Evolutionary conservation across 208 protist genomes (phyloP).

Genomic region (Sergeia podlipaevii): DNA sequence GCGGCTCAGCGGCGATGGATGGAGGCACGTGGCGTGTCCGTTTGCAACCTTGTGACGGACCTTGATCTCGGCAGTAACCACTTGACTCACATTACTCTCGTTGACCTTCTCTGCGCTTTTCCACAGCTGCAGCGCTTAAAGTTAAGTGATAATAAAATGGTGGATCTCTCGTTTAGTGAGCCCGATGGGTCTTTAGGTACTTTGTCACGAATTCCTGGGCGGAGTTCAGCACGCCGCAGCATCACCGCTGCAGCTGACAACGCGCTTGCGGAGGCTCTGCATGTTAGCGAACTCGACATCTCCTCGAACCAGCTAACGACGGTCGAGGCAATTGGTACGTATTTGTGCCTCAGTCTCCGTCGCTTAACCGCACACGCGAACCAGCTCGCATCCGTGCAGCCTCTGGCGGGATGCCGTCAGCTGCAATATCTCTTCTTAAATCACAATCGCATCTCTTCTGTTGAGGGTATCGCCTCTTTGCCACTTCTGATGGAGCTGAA

Average conservation of each 20-base stretch:
- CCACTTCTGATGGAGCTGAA: slow-evolving; percentile 55
- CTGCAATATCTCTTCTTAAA: slow-evolving; percentile 40
- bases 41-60: slow-evolving; percentile 21
- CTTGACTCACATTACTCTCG: slow-evolving; percentile 27
- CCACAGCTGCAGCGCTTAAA: slow-evolving; percentile 29
- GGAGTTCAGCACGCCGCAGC: slow-evolving; percentile 33
- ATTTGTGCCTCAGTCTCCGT: slow-evolving; percentile 27
- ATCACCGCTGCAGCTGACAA: slow-evolving; percentile 52
- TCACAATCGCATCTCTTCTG: slow-evolving; percentile 38
- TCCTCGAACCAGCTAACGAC: slow-evolving; percentile 48
- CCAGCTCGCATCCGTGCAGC: slow-evolving; percentile 29
- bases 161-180: no score
- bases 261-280: slow-evolving; percentile 28
- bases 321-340: slow-evolving; percentile 28
- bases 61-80: slow-evolving; percentile 76
- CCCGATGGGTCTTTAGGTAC: no score
- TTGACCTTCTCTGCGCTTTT: slow-evolving; percentile 46
- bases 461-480: slow-evolving; percentile 29
- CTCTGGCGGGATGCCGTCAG: slow-evolving; percentile 39
- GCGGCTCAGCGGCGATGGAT: not conserved
- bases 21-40: slow-evolving; percentile 1
- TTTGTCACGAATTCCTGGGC: no score
- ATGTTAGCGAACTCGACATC: slow-evolving; percentile 36
- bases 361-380: slow-evolving; percentile 38
- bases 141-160: slow-evolving; percentile 40